Conservation (phyloP, 2,329 filamentous ascomycete genomes). For the Aspergillus vadensis region DNA sequence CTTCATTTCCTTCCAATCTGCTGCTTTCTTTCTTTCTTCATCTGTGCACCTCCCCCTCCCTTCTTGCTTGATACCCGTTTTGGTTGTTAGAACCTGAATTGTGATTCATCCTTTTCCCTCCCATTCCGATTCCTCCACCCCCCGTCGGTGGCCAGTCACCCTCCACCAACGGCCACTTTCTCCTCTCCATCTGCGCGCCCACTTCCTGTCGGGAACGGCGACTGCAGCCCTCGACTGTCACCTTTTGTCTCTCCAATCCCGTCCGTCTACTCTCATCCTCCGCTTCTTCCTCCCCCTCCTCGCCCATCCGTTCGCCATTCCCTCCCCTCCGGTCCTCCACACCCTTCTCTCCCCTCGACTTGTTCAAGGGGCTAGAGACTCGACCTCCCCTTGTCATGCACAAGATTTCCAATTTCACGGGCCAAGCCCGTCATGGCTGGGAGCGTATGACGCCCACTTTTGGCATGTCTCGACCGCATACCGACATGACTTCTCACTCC, state of each 20-base stretch:
- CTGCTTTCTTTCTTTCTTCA: background rate
- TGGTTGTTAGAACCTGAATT: constrained; percentile 21
- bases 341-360: constrained; percentile 36
- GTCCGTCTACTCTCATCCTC: constrained; percentile 19
- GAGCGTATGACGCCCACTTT: constrained; percentile 68
- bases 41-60: too few species aligned
- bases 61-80: constrained; percentile 24
- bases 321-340: constrained; percentile 21
- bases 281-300: constrained; percentile 22
- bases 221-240: constrained; percentile 18
- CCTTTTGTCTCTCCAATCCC: constrained; percentile 13
- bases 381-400: constrained; percentile 54
- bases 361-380: constrained; percentile 40
- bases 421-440: constrained; percentile 67
- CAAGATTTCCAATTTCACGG: constrained; percentile 69
- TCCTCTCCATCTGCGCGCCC: constrained; percentile 30
- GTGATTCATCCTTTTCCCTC: constrained; percentile 21
- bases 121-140: constrained; percentile 26
- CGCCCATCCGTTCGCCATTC: constrained; percentile 21
- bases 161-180: constrained; percentile 12
- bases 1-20: constrained; percentile 17
- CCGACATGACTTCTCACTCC: constrained; percentile 56
- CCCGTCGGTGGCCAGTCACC: constrained; percentile 19
- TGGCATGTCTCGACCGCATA: constrained; percentile 62
- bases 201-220: constrained; percentile 39